Percentiles rank a stretch among this genome's conserved stretches.
These are phyloP conservation scores for Cyamopsis tetragonoloba DNA, from an alignment of 306 rosid species.

Conservation along the genomic window DNA sequence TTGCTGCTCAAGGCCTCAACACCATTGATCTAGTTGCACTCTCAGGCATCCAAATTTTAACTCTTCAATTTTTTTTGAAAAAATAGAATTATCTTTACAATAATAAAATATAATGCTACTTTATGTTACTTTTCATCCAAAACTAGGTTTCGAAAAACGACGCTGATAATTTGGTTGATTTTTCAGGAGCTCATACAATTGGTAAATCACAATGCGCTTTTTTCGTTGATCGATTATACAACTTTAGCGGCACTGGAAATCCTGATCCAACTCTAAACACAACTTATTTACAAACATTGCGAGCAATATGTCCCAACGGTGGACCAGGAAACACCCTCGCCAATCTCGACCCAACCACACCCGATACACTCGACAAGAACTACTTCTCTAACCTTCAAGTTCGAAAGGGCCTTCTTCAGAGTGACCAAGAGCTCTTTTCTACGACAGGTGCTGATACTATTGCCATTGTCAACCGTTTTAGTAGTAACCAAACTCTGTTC, in stretches of 20 bases:
- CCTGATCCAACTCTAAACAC: conserved; percentile 39
- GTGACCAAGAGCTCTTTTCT: conserved; percentile 38
- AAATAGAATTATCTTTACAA: too few relatives aligned
- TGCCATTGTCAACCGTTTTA: conserved; percentile 17
- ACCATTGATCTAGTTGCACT: conserved; percentile 51
- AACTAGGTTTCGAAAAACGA: too few relatives aligned
- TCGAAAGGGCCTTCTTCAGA: conserved; percentile 29
- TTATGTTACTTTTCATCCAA: too few relatives aligned
- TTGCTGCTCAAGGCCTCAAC: conserved; percentile 33
- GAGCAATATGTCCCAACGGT: not conserved
- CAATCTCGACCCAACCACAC: conserved; percentile 31
- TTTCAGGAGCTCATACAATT: conserved; percentile 40
- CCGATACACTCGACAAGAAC: conserved; percentile 21
- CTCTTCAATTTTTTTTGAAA: too few relatives aligned
- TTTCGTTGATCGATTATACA: conserved; percentile 7
- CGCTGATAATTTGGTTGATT: not conserved
- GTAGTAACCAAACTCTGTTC: conserved; percentile 2
- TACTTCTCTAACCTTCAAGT: conserved; percentile 32
- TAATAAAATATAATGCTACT: too few relatives aligned
- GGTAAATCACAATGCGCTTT: conserved; percentile 25
- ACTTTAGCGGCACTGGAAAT: conserved; percentile 22
- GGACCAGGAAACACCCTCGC: not conserved
- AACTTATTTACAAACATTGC: not conserved
- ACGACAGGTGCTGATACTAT: conserved; percentile 29
- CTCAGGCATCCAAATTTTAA: conserved; percentile 40